Evolutionary conservation across 805 yeast genomes (phyloP).

Genomic region (Wickerhamomyces subpelliculosus): DNA sequence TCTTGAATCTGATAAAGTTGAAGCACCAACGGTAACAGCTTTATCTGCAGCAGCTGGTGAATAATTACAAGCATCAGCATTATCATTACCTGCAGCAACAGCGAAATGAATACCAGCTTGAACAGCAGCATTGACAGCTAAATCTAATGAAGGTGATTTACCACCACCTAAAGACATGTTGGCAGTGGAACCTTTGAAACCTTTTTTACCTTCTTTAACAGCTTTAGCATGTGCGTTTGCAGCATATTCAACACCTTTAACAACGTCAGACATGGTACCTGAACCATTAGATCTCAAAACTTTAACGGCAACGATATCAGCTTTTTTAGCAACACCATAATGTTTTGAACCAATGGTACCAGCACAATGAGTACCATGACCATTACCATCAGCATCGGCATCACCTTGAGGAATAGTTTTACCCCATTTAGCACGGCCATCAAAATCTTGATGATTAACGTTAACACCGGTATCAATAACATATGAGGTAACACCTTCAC

Average conservation of each 20-base stretch:
- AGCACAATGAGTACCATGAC: constrained; percentile 97
- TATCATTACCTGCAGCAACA: constrained; percentile 95
- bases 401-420: constrained; percentile 70
- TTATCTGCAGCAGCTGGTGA: constrained; percentile 86
- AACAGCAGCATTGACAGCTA: constrained; percentile 87
- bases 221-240: constrained; percentile 61
- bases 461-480: constrained; percentile 88
- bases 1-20: constrained; percentile 80
- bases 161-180: constrained; percentile 97
- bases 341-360: constrained; percentile 81
- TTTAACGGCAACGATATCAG: constrained; percentile 74
- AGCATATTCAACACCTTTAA: constrained; percentile 80
- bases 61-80: constrained; percentile 84
- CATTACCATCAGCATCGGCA: constrained; percentile 73
- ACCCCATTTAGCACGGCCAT: constrained; percentile 84
- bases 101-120: constrained; percentile 86
- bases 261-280: constrained; percentile 77
- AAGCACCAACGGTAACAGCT: constrained; percentile 93
- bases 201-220: constrained; percentile 44
- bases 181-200: constrained; percentile 79
- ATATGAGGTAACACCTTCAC: constrained; percentile 80
- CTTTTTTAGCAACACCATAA: constrained; percentile 82
- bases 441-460: constrained; percentile 68
- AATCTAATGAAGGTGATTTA: constrained; percentile 76
- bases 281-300: constrained; percentile 79